phyloP scores from a whole-genome alignment of 208 protist genomes.

The Naegleria gruberi region DNA sequence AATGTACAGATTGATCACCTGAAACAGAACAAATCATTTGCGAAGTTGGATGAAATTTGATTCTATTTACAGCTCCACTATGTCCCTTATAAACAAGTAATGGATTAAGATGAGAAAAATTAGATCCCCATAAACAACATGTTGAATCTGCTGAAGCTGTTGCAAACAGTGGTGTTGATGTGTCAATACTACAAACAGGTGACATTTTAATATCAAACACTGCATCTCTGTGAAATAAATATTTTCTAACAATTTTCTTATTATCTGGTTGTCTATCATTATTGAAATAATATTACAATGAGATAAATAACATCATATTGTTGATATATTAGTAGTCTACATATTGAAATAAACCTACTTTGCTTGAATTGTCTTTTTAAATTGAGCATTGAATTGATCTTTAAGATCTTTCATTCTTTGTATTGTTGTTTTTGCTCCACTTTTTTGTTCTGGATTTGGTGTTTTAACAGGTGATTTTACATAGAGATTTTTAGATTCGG shows the following conservation, averaged over 20 bases:
- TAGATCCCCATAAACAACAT: background rate
- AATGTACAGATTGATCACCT: background rate
- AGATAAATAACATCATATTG: background rate
- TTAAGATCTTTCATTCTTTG: background rate
- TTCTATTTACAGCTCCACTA: background rate
- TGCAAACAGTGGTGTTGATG: background rate
- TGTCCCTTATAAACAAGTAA: background rate
- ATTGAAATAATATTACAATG: background rate
- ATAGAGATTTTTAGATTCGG: background rate
- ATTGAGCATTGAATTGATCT: background rate
- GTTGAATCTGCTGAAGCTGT: background rate
- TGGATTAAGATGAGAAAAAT: background rate
- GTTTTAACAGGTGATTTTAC: background rate
- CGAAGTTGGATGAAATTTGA: background rate
- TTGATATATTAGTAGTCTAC: no score
- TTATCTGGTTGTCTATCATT: background rate
- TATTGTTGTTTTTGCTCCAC: background rate
- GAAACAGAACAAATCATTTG: conserved; percentile 3
- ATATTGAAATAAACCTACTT: background rate
- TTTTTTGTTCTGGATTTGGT: background rate
- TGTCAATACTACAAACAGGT: background rate
- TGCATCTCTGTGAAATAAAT: conserved; percentile 1
- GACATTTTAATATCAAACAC: background rate
- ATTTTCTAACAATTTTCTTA: background rate
- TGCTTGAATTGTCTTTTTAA: background rate